phyloP scores from a whole-genome alignment of 1,284 basidiomycete species.

The Cutaneotrichosporon sp. region DNA sequence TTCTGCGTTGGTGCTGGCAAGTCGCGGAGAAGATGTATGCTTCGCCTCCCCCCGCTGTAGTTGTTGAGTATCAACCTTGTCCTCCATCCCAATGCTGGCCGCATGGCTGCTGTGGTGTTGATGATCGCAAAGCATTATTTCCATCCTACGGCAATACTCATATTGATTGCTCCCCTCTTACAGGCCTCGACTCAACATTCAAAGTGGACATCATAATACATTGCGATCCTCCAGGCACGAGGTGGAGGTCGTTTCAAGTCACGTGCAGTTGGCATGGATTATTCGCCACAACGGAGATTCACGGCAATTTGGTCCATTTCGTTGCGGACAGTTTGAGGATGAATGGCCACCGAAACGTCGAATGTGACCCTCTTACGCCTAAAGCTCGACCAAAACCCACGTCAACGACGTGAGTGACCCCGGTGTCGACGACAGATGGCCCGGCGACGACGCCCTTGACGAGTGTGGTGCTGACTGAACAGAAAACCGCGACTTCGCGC shows the following conservation, averaged over 20 bases:
- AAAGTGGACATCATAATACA: too few species aligned
- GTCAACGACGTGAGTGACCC: slow-evolving; percentile 16
- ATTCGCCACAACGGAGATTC: too few species aligned
- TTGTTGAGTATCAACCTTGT: neutral
- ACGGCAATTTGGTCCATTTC: slow-evolving; percentile 5
- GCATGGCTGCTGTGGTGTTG: too few species aligned
- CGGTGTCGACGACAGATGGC: neutral
- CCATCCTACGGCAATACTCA: too few species aligned
- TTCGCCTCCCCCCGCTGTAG: neutral
- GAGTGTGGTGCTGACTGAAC: neutral
- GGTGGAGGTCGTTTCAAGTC: too few species aligned
- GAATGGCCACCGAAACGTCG: neutral
- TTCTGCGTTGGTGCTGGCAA: slow-evolving; percentile 19
- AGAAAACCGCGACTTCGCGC: slow-evolving; percentile 17
- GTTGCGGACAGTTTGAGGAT: neutral
- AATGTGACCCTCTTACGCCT: neutral
- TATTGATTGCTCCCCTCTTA: too few species aligned
- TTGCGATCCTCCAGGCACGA: too few species aligned
- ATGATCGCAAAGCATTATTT: too few species aligned
- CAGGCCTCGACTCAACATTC: too few species aligned
- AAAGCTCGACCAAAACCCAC: slow-evolving; percentile 17
- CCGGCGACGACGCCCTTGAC: neutral
- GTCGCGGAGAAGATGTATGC: slow-evolving; percentile 29
- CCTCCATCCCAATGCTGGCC: neutral
- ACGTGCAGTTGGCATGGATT: too few species aligned